Percentiles rank a stretch among this genome's conserved stretches.
These are phyloP conservation scores for Dorcoceras hygrometricum DNA, from an alignment of 257 asterid genomes.

Conservation along the genomic window DNA sequence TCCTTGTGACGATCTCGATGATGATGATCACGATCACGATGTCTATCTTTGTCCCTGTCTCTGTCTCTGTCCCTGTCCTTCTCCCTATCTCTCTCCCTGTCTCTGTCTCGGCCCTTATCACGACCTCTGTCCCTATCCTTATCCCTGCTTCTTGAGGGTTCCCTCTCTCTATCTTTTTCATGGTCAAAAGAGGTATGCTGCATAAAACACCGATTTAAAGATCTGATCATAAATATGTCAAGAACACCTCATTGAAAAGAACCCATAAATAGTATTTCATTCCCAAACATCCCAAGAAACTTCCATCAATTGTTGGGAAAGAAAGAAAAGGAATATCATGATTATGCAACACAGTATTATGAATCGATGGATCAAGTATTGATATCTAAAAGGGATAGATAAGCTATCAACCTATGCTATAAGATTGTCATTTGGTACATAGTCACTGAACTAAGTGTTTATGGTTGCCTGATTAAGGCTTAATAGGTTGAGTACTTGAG, in stretches of 20 bases:
- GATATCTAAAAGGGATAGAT: neutral
- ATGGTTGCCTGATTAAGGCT: neutral
- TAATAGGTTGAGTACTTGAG: neutral
- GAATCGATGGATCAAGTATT: neutral
- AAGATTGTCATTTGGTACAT: conserved; percentile 3
- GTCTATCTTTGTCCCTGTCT: conserved; percentile 37
- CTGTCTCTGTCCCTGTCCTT: conserved; percentile 35
- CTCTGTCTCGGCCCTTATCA: conserved; percentile 29
- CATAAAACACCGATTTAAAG: conserved; percentile 1
- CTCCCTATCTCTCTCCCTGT: conserved; percentile 43
- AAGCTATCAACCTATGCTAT: conserved; percentile 8
- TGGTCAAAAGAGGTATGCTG: conserved; percentile 55
- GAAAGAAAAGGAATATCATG: neutral
- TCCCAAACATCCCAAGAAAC: neutral
- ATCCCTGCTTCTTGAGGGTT: conserved; percentile 44
- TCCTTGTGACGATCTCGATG: conserved; percentile 36
- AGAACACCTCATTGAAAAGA: neutral
- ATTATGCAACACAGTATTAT: neutral
- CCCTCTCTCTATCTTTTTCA: conserved; percentile 48
- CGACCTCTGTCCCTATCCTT: conserved; percentile 47
- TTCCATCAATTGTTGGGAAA: conserved; percentile 8
- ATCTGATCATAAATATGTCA: conserved; percentile 14
- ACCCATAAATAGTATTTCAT: neutral
- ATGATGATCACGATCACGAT: conserved; percentile 34
- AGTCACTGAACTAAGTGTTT: neutral